These are phyloP conservation scores for Barnettozyma salicaria DNA, from an alignment of 805 yeast species.

Conservation along the genomic window DNA sequence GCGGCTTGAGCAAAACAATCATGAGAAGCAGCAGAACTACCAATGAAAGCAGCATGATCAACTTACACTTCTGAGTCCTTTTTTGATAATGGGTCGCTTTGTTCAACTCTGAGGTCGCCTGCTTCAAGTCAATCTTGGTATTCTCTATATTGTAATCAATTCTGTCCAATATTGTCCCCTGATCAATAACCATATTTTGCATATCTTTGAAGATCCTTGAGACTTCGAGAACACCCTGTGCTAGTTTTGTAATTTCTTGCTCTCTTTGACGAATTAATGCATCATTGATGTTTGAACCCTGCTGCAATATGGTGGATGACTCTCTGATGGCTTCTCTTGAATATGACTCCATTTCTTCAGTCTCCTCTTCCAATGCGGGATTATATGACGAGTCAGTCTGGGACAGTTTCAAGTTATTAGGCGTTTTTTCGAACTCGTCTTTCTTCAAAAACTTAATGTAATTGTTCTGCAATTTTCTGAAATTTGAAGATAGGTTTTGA, in stretches of 20 bases:
- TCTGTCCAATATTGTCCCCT: constrained; percentile 88
- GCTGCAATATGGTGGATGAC: constrained; percentile 35
- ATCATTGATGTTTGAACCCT: constrained; percentile 32
- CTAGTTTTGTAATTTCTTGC: constrained; percentile 81
- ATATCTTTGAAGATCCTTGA: constrained; percentile 90
- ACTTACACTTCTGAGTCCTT: constrained; percentile 84
- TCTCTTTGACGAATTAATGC: constrained; percentile 65
- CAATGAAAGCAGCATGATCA: constrained; percentile 67
- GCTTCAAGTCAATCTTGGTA: constrained; percentile 68
- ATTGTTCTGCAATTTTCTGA: constrained; percentile 82
- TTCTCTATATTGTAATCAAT: constrained; percentile 87
- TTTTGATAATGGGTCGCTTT: constrained; percentile 80
- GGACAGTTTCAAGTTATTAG: constrained; percentile 16
- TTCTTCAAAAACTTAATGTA: constrained; percentile 80
- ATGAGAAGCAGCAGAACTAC: constrained; percentile 67
- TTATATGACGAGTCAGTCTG: constrained; percentile 13
- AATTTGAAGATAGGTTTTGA: constrained; percentile 70
- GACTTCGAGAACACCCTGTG: constrained; percentile 90
- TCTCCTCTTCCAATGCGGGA: constrained; percentile 29
- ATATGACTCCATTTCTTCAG: constrained; percentile 42
- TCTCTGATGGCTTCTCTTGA: constrained; percentile 48
- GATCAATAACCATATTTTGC: constrained; percentile 88
- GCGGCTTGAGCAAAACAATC: constrained; percentile 64
- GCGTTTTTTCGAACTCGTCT: constrained; percentile 57
- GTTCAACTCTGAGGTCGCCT: constrained; percentile 70